phyloP scores from a whole-genome alignment of 2,329 filamentous ascomycete genomes.

The Arachnomyces sp. region DNA sequence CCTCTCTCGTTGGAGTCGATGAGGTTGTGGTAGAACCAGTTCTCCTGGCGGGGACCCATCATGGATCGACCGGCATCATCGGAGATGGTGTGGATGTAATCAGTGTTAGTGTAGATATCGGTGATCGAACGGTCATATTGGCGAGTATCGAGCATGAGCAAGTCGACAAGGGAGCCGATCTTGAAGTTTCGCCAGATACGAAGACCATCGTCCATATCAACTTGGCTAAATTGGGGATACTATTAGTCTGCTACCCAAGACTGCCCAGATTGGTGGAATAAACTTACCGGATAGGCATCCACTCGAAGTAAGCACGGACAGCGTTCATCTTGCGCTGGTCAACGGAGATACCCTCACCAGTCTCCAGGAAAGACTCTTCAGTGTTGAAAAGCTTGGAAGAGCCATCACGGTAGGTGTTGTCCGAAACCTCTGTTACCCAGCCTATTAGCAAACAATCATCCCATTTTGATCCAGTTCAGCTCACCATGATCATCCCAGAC shows the following conservation, averaged over 20 bases:
- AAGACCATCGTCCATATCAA: slow-evolving; percentile 61
- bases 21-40: slow-evolving; percentile 61
- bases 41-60: slow-evolving; percentile 65
- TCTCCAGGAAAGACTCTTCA: slow-evolving; percentile 54
- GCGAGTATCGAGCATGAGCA: slow-evolving; percentile 61
- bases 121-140: slow-evolving; percentile 62
- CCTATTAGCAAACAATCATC: slow-evolving; percentile 3
- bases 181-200: slow-evolving; percentile 60
- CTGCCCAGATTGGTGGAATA: neutral
- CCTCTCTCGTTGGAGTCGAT: slow-evolving; percentile 53
- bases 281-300: slow-evolving; percentile 48
- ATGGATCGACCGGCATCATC: slow-evolving; percentile 60
- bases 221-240: slow-evolving; percentile 34
- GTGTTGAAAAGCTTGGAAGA: slow-evolving; percentile 56
- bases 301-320: slow-evolving; percentile 62
- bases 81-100: slow-evolving; percentile 54
- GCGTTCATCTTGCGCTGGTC: slow-evolving; percentile 67
- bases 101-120: slow-evolving; percentile 50
- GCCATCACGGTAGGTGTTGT: slow-evolving; percentile 60
- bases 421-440: slow-evolving; percentile 50
- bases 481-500: slow-evolving; percentile 55
- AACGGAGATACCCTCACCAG: slow-evolving; percentile 51
- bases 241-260: too few species aligned
- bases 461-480: slow-evolving; percentile 12
- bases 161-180: slow-evolving; percentile 57